Percentiles rank a stretch among this genome's conserved stretches.
Evolutionary conservation across 2,329 filamentous ascomycete genomes (phyloP).

Genomic region (Cladophialophora exuberans): DNA sequence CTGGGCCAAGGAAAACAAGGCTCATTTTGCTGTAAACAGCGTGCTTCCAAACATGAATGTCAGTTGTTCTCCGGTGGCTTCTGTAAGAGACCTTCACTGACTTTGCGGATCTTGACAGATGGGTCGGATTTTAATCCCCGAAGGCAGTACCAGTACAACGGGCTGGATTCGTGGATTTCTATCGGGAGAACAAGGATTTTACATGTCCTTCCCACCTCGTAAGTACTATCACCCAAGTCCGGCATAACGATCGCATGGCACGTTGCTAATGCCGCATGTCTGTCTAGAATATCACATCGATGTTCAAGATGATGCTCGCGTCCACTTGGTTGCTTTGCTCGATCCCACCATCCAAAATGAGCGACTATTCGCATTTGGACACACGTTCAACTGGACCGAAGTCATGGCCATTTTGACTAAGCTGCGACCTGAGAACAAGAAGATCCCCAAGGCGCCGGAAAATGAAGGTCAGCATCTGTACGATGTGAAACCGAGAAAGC

Average conservation of each 20-base stretch:
- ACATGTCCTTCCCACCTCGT: slow-evolving; percentile 25
- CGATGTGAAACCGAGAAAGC: slow-evolving; percentile 8
- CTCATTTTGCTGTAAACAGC: slow-evolving; percentile 34
- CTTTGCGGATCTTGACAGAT: neutral
- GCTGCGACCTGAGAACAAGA: slow-evolving; percentile 41
- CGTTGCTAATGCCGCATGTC: neutral
- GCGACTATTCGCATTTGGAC: slow-evolving; percentile 58
- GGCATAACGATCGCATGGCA: neutral
- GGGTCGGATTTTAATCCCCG: slow-evolving; percentile 41
- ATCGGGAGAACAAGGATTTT: neutral
- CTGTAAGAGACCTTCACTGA: slow-evolving; percentile 33
- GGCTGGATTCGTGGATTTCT: slow-evolving; percentile 43
- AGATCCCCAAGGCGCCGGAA: slow-evolving; percentile 1
- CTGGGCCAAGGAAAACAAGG: slow-evolving; percentile 38
- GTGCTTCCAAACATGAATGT: slow-evolving; percentile 26
- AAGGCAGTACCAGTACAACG: slow-evolving; percentile 33
- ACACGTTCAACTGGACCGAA: slow-evolving; percentile 52
- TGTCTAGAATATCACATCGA: slow-evolving; percentile 35
- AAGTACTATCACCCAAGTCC: slow-evolving; percentile 3
- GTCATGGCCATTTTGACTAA: slow-evolving; percentile 42
- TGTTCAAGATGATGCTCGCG: slow-evolving; percentile 52
- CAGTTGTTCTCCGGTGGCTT: slow-evolving; percentile 30
- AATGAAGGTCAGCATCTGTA: slow-evolving; percentile 15
- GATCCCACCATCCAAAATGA: slow-evolving; percentile 51
- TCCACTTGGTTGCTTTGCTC: slow-evolving; percentile 58